Percentiles rank a stretch among this genome's conserved stretches.
Conservation (phyloP, 495 filamentous ascomycete genomes). For the Pseudomonodictys pantanalensis region DNA sequence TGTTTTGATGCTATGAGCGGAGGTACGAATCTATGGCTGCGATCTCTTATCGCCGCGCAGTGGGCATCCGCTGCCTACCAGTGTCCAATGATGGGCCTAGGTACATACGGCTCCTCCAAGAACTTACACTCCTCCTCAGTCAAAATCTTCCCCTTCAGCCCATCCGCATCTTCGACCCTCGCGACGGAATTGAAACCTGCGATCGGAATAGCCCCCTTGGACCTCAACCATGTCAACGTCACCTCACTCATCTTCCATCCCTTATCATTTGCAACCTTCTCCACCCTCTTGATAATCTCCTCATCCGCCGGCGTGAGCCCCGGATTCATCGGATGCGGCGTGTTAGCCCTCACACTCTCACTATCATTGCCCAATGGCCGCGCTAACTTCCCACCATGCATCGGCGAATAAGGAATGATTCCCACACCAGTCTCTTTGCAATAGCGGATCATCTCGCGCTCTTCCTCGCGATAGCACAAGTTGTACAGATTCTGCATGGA, state of each 20-base stretch:
- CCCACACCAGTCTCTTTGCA: slow-evolving; percentile 32
- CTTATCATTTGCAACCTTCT: slow-evolving; percentile 37
- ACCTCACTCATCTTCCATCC: slow-evolving; percentile 37
- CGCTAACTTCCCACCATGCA: slow-evolving; percentile 1
- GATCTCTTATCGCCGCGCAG: too few relatives aligned
- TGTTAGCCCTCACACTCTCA: too few relatives aligned
- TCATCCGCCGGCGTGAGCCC: slow-evolving; percentile 15
- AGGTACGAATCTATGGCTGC: too few relatives aligned
- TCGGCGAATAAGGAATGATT: slow-evolving; percentile 11
- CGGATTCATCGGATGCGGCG: too few relatives aligned
- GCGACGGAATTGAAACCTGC: slow-evolving; percentile 33
- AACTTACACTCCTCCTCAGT: slow-evolving; percentile 38
- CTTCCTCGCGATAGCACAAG: slow-evolving; percentile 56
- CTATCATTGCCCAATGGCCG: too few relatives aligned
- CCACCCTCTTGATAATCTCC: slow-evolving; percentile 33
- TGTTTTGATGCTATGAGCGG: too few relatives aligned
- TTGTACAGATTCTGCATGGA: slow-evolving; percentile 59
- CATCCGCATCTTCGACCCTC: slow-evolving; percentile 37
- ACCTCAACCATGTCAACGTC: slow-evolving; percentile 34
- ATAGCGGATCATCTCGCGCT: slow-evolving; percentile 31
- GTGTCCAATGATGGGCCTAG: slow-evolving; percentile 15
- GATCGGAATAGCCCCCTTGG: slow-evolving; percentile 34
- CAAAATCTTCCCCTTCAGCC: slow-evolving; percentile 29
- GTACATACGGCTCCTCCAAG: slow-evolving; percentile 37
- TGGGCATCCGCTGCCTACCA: too few relatives aligned